Evolutionary conservation across 2,329 filamentous ascomycete genomes (phyloP).

Genomic region (Xylariomycetidae sp.): DNA sequence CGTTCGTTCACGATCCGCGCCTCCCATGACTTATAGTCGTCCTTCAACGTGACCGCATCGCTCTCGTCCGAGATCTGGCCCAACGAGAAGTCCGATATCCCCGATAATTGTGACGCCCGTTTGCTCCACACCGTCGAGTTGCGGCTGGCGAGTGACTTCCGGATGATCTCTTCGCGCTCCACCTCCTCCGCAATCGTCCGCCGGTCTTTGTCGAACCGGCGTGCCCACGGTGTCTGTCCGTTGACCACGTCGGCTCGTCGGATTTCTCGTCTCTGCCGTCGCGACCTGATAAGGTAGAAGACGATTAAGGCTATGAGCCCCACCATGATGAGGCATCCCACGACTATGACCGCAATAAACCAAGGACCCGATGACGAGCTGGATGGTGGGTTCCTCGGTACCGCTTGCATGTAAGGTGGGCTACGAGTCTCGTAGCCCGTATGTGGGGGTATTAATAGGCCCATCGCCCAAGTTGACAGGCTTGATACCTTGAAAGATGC

Average conservation of each 20-base stretch:
- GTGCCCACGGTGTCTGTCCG: too few relatives aligned
- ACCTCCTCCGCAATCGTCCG: conserved; percentile 18
- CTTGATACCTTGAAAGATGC: too few relatives aligned
- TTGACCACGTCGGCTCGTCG: conserved; percentile 1
- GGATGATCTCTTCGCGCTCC: conserved; percentile 25
- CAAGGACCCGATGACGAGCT: conserved; percentile 11
- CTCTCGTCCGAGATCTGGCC: conserved; percentile 10
- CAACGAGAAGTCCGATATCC: conserved; percentile 10
- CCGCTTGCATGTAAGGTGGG: too few relatives aligned
- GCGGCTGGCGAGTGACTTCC: conserved; percentile 26
- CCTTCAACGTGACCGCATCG: conserved; percentile 21
- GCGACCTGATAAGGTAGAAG: conserved; percentile 13
- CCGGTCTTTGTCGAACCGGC: conserved; percentile 12
- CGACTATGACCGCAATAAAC: conserved; percentile 20
- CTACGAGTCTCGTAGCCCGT: too few relatives aligned
- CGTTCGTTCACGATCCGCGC: conserved; percentile 26
- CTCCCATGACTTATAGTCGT: conserved; percentile 36
- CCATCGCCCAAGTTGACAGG: too few relatives aligned
- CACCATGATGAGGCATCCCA: conserved; percentile 14
- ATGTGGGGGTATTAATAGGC: too few relatives aligned
- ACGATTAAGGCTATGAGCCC: conserved; percentile 15
- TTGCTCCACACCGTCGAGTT: conserved; percentile 11
- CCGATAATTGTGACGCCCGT: conserved; percentile 5
- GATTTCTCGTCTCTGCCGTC: conserved; percentile 7
- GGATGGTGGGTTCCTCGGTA: background rate